A percentile compares a stretch with the other conserved stretches of the same genome.
Evolutionary conservation across 257 asterid genomes (phyloP).

Genomic region (Eucommia ulmoides): DNA sequence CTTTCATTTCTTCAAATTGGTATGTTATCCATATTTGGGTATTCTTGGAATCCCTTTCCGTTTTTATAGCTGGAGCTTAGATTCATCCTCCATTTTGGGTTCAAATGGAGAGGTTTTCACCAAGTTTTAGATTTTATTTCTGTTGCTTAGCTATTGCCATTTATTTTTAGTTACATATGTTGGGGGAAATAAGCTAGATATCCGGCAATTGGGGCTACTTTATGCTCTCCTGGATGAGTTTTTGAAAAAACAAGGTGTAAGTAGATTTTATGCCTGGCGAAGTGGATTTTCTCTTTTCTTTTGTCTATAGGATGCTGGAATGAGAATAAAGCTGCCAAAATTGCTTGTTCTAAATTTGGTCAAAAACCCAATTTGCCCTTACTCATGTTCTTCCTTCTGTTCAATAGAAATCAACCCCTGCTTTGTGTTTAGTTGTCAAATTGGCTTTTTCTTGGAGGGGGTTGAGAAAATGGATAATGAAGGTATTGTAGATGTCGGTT

Average conservation of each 20-base stretch:
- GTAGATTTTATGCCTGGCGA: constrained; percentile 41
- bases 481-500: constrained; percentile 34
- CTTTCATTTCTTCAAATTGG: constrained; percentile 10
- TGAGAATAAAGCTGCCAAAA: constrained; percentile 74
- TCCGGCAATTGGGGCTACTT: constrained; percentile 37
- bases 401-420: constrained; percentile 57
- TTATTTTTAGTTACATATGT: constrained; percentile 33
- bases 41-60: background rate
- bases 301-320: constrained; percentile 28
- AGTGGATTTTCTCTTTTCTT: constrained; percentile 39
- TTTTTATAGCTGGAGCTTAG: background rate
- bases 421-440: constrained; percentile 22
- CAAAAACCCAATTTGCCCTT: no score
- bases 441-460: constrained; percentile 15
- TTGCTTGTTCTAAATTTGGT: constrained; percentile 76
- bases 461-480: constrained; percentile 35
- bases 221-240: constrained; percentile 23
- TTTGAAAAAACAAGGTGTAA: constrained; percentile 21
- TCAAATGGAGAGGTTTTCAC: background rate
- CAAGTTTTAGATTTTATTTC: constrained; percentile 21
- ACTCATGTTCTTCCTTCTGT: constrained; percentile 48
- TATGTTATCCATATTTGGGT: background rate
- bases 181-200: constrained; percentile 61
- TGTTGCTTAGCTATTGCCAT: constrained; percentile 45
- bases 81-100: background rate